A percentile compares a stretch with the other conserved stretches of the same genome.
Conservation (phyloP, 2,329 filamentous ascomycete species). For the Xylaria sp. region DNA sequence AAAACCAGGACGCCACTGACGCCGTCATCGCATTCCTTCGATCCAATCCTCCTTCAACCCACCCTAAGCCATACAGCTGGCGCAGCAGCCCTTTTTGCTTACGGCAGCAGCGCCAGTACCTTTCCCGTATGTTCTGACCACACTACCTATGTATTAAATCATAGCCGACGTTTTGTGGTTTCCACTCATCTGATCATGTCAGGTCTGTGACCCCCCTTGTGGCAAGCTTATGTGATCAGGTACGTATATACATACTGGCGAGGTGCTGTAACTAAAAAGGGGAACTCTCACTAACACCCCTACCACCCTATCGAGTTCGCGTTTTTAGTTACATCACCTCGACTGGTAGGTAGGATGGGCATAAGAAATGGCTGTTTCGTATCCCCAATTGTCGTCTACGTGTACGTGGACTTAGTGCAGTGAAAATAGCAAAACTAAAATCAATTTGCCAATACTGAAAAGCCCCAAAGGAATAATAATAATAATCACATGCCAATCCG, state of each 20-base stretch:
- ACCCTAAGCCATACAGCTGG: conserved; percentile 4
- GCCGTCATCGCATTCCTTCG: conserved; percentile 8
- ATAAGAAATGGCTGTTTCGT: conserved; percentile 7
- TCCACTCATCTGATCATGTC: conserved; percentile 17
- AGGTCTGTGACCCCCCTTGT: conserved; percentile 16
- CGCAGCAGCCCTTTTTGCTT: conserved; percentile 16
- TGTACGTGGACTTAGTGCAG: not conserved
- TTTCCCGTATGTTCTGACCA: no score
- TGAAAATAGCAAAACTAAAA: not conserved
- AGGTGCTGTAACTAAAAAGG: no score
- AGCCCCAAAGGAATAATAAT: not conserved
- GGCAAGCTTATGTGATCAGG: conserved; percentile 33
- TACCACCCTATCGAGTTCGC: no score
- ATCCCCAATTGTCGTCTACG: not conserved
- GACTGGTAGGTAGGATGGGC: not conserved
- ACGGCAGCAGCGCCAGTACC: conserved; percentile 11
- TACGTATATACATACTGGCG: conserved; percentile 1
- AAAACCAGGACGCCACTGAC: conserved; percentile 23
- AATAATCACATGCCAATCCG: not conserved
- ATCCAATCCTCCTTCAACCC: conserved; percentile 4
- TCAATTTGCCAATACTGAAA: not conserved
- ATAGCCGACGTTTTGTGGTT: conserved; percentile 1
- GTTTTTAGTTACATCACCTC: no score
- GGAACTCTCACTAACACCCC: no score
- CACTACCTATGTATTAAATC: not conserved